Percentiles rank a stretch among this genome's conserved stretches.
Conservation (phyloP, 345 rosid species). For the Sonneratia alba region DNA sequence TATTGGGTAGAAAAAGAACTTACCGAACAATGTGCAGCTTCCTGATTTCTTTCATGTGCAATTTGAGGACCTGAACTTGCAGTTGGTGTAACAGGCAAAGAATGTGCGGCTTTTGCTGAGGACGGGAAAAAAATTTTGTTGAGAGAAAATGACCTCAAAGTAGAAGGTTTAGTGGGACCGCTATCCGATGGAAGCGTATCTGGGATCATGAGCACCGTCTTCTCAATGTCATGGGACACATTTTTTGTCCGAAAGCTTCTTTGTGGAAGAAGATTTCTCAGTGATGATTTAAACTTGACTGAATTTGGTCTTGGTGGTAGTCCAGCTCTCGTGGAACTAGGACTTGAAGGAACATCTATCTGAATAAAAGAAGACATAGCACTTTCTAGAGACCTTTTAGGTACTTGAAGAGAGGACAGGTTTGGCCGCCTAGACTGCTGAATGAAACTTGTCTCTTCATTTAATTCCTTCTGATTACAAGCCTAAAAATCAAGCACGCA, state of each 20-base stretch:
- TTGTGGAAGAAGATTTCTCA: conserved; percentile 33
- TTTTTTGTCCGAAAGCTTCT: conserved; percentile 29
- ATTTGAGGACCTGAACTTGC: conserved; percentile 17
- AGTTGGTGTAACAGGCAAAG: conserved; percentile 39
- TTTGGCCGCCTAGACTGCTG: conserved; percentile 29
- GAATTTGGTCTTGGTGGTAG: conserved; percentile 46
- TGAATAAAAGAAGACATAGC: conserved; percentile 18
- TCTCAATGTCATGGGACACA: conserved; percentile 26
- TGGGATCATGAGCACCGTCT: conserved; percentile 27
- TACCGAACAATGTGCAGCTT: conserved; percentile 6
- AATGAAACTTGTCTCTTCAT: conserved; percentile 20
- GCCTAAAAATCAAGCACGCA: conserved; percentile 3
- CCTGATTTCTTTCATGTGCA: conserved; percentile 13
- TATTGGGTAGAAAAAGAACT: neutral
- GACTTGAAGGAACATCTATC: conserved; percentile 27
- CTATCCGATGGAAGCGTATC: conserved; percentile 28
- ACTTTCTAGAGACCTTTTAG: conserved; percentile 29
- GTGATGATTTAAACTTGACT: conserved; percentile 31
- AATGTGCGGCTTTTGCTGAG: conserved; percentile 26
- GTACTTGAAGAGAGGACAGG: conserved; percentile 39
- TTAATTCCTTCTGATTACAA: conserved; percentile 6
- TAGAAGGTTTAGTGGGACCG: conserved; percentile 24
- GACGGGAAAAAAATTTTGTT: conserved; percentile 29
- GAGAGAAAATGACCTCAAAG: conserved; percentile 38
- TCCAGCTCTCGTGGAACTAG: conserved; percentile 26